phyloP scores from a whole-genome alignment of 257 asterid species.

The Nemophila menziesii region DNA sequence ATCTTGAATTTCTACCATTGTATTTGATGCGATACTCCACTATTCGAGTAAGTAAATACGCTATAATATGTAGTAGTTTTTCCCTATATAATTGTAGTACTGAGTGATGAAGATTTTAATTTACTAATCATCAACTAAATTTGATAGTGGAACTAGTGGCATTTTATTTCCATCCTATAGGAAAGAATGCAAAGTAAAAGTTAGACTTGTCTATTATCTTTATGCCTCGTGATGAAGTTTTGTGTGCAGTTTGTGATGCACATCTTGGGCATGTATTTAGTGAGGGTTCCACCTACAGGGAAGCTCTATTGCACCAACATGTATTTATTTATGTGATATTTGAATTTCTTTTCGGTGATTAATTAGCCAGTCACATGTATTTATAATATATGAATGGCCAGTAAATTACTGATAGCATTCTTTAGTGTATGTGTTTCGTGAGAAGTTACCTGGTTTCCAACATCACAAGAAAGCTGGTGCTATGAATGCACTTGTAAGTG shows the following conservation, averaged over 20 bases:
- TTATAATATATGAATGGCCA: too few relatives aligned
- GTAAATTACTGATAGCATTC: too few relatives aligned
- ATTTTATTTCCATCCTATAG: slow-evolving; percentile 66
- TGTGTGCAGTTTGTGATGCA: slow-evolving; percentile 75
- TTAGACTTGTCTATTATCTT: slow-evolving; percentile 70
- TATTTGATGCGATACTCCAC: slow-evolving; percentile 83
- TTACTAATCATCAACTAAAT: slow-evolving; percentile 72
- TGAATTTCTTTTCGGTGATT: too few relatives aligned
- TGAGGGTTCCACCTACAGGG: slow-evolving; percentile 89
- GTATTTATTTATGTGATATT: slow-evolving; percentile 17
- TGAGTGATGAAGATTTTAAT: not conserved
- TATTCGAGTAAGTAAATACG: slow-evolving; percentile 63
- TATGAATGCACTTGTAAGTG: slow-evolving; percentile 92
- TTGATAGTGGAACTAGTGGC: slow-evolving; percentile 97
- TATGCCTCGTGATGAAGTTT: slow-evolving; percentile 88
- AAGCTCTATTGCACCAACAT: slow-evolving; percentile 84
- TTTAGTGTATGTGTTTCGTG: slow-evolving; percentile 97
- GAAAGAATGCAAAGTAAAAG: slow-evolving; percentile 70
- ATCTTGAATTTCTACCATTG: too few relatives aligned
- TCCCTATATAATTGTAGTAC: not conserved
- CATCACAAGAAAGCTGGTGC: slow-evolving; percentile 99
- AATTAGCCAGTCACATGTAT: too few relatives aligned
- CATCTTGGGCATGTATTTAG: slow-evolving; percentile 89
- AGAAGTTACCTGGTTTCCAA: slow-evolving; percentile 94
- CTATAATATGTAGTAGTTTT: not conserved